Conservation (phyloP, 108 stramenopile species). For the Cyclostephanos tholiformis region DNA sequence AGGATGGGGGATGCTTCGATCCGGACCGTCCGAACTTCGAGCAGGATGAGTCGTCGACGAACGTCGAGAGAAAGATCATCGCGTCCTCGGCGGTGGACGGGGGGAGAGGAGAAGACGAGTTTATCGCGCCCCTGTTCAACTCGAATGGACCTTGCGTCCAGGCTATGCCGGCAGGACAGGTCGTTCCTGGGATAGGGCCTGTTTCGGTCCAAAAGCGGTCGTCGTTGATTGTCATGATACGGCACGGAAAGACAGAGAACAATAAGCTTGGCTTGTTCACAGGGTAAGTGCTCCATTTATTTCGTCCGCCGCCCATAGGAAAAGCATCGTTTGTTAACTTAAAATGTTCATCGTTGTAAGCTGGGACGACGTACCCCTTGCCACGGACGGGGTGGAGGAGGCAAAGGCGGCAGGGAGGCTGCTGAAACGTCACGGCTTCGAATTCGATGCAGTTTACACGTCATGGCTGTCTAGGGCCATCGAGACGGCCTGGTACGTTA, state of each 20-base stretch:
- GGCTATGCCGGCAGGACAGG: slow-evolving; percentile 48
- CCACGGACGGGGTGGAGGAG: slow-evolving; percentile 87
- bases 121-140: slow-evolving; percentile 27
- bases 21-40: slow-evolving; percentile 56
- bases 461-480: slow-evolving; percentile 94
- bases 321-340: too few species aligned
- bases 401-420: slow-evolving; percentile 82
- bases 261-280: slow-evolving; percentile 94
- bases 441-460: slow-evolving; percentile 98
- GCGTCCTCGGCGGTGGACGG: background rate
- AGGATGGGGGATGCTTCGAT: slow-evolving; percentile 58
- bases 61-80: background rate
- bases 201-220: slow-evolving; percentile 50
- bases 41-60: slow-evolving; percentile 14
- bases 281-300: slow-evolving; percentile 32
- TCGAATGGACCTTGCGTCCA: slow-evolving; percentile 55
- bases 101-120: background rate
- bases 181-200: slow-evolving; percentile 40
- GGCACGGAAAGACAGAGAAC: slow-evolving; percentile 93
- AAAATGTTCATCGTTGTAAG: slow-evolving; percentile 13
- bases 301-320: too few species aligned
- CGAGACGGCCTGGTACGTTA: slow-evolving; percentile 71
- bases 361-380: slow-evolving; percentile 87
- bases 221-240: slow-evolving; percentile 87
- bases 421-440: slow-evolving; percentile 83